phyloP scores from a whole-genome alignment of 2,329 filamentous ascomycete genomes.

The Penicillium sp. region DNA sequence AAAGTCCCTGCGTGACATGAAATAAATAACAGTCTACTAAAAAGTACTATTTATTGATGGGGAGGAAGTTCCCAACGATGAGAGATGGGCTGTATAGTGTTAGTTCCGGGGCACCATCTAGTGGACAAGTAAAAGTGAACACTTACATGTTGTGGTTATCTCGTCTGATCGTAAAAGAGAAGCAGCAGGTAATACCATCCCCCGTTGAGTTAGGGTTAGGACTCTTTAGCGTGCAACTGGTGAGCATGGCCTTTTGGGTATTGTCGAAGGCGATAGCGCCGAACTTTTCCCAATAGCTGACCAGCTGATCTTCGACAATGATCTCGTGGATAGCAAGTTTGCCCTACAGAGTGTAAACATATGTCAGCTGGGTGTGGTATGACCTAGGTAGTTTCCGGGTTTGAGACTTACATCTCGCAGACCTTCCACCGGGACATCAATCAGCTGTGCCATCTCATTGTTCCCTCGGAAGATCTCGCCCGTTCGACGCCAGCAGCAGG shows the following conservation, averaged over 20 bases:
- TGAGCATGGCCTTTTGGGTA: constrained; percentile 90
- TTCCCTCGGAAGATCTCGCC: constrained; percentile 97
- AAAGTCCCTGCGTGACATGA: constrained; percentile 3
- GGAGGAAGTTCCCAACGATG: constrained; percentile 95
- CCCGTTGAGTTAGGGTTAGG: constrained; percentile 67
- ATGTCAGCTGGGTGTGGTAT: neutral
- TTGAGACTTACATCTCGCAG: constrained; percentile 73
- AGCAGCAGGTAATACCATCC: constrained; percentile 84
- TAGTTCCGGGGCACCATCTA: neutral
- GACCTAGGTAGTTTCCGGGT: neutral
- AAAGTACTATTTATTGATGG: constrained; percentile 51
- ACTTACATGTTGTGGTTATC: constrained; percentile 95
- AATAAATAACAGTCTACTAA: neutral
- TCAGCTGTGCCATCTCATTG: constrained; percentile 97
- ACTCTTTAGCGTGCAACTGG: constrained; percentile 85
- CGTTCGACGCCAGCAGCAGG: constrained; percentile 94
- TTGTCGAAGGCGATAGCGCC: constrained; percentile 95
- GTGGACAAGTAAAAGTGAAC: no score
- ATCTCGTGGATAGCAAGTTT: constrained; percentile 95
- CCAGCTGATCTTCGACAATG: constrained; percentile 87
- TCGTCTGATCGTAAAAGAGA: constrained; percentile 92
- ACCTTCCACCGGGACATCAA: constrained; percentile 86
- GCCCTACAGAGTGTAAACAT: constrained; percentile 56
- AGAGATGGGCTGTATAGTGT: constrained; percentile 69
- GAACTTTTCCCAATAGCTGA: constrained; percentile 99